A percentile compares a stretch with the other conserved stretches of the same genome.
These are phyloP conservation scores for Rubia tinctorum DNA, from an alignment of 305 asterid genomes.

Conservation along the genomic window DNA sequence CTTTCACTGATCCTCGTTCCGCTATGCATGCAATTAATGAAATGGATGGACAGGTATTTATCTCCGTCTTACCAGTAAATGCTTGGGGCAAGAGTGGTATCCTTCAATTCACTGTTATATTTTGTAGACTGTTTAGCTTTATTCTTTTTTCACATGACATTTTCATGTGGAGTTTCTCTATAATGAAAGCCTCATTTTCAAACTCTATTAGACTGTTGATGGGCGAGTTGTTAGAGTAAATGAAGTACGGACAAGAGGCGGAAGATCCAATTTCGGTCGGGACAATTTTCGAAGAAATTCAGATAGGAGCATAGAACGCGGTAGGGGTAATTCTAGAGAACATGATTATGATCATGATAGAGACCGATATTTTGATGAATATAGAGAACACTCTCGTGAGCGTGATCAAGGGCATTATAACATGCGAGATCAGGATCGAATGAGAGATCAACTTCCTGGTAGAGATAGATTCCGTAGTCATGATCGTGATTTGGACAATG, in stretches of 20 bases:
- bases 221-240: conserved; percentile 72
- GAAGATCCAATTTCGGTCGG: conserved; percentile 52
- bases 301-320: conserved; percentile 45
- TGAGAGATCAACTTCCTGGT: conserved; percentile 44
- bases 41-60: conserved; percentile 78
- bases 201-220: conserved; percentile 52
- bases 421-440: conserved; percentile 39
- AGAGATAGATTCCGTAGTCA: conserved; percentile 45
- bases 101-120: background rate
- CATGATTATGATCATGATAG: conserved; percentile 42
- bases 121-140: background rate
- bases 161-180: conserved; percentile 18
- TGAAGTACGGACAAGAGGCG: conserved; percentile 60
- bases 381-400: conserved; percentile 48
- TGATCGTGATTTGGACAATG: conserved; percentile 35
- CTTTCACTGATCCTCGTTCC: conserved; percentile 72
- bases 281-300: conserved; percentile 45
- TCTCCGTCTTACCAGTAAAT: conserved; percentile 16
- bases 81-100: background rate
- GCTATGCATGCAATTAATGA: conserved; percentile 68
- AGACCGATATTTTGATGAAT: conserved; percentile 41
- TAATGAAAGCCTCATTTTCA: conserved; percentile 11
- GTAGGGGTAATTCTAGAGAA: conserved; percentile 51
- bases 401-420: conserved; percentile 36
- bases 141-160: conserved; percentile 8